phyloP scores from a whole-genome alignment of 306 rosid genomes.

The Prunus mume region DNA sequence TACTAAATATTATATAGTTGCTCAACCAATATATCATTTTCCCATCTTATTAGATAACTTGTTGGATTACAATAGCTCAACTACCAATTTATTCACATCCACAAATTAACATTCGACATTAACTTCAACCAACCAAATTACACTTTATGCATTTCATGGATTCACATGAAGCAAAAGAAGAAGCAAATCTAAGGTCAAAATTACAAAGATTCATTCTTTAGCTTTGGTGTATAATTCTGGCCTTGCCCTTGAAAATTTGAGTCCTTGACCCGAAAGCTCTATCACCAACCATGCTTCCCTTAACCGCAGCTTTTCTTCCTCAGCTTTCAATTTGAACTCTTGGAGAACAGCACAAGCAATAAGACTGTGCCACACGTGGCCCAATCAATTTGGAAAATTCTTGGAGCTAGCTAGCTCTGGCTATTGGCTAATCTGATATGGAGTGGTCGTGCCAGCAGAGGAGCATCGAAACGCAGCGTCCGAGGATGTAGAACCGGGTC shows the following conservation, averaged over 20 bases:
- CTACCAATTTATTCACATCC: background rate
- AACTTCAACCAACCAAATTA: background rate
- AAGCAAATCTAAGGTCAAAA: background rate
- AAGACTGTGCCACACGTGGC: background rate
- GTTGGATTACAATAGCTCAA: background rate
- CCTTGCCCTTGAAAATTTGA: too few species aligned
- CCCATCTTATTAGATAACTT: background rate
- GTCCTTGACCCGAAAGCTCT: background rate
- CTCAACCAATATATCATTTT: background rate
- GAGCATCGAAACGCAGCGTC: constrained; percentile 61
- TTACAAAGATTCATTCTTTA: background rate
- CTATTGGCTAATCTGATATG: constrained; percentile 28
- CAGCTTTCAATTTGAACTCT: background rate
- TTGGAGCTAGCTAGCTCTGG: background rate
- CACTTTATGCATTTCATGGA: background rate
- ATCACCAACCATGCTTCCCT: background rate
- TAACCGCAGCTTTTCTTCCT: background rate
- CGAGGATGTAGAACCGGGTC: constrained; percentile 52
- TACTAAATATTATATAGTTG: background rate
- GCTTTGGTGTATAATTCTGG: background rate
- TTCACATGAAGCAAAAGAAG: background rate
- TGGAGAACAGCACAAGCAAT: background rate
- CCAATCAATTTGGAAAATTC: background rate
- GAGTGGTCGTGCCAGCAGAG: constrained; percentile 59
- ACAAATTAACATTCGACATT: background rate